Conservation (phyloP, 495 filamentous ascomycete genomes). For the Acidomyces sp. region DNA sequence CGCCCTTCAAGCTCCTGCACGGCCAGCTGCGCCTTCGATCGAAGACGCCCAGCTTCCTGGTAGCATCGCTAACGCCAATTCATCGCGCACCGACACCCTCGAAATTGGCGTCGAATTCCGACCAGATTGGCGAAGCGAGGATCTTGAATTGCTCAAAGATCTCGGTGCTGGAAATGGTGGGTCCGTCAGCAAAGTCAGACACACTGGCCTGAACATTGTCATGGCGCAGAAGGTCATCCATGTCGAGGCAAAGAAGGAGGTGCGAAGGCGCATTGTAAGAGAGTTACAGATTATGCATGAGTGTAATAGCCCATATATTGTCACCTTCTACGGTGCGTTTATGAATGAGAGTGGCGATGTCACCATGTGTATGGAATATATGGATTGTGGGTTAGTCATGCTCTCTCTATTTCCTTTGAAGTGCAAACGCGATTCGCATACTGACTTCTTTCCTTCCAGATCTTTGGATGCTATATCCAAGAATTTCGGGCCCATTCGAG, state of each 20-base stretch:
- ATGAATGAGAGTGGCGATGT: conserved; percentile 91
- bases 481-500: conserved; percentile 84
- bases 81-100: conserved; percentile 58
- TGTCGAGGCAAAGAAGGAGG: conserved; percentile 91
- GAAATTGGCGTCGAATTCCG: conserved; percentile 97
- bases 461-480: conserved; percentile 91
- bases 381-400: conserved; percentile 82
- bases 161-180: conserved; percentile 93
- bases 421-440: too few relatives aligned
- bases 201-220: conserved; percentile 82
- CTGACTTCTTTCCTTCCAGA: conserved; percentile 32
- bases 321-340: conserved; percentile 94
- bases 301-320: conserved; percentile 90
- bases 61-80: conserved; percentile 47
- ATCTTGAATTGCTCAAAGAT: conserved; percentile 84
- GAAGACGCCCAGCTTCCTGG: conserved; percentile 47
- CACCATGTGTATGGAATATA: conserved; percentile 99
- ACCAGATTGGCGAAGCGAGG: conserved; percentile 80
- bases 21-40: conserved; percentile 42
- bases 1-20: conserved; percentile 56
- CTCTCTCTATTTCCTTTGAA: too few relatives aligned
- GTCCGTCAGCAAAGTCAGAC: conserved; percentile 93
- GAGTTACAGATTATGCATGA: conserved; percentile 97
- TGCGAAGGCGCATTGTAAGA: conserved; percentile 87
- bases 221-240: conserved; percentile 99